Conservation (phyloP, 371 early-diverging fungal species). For the Rhizomucor pusillus region DNA sequence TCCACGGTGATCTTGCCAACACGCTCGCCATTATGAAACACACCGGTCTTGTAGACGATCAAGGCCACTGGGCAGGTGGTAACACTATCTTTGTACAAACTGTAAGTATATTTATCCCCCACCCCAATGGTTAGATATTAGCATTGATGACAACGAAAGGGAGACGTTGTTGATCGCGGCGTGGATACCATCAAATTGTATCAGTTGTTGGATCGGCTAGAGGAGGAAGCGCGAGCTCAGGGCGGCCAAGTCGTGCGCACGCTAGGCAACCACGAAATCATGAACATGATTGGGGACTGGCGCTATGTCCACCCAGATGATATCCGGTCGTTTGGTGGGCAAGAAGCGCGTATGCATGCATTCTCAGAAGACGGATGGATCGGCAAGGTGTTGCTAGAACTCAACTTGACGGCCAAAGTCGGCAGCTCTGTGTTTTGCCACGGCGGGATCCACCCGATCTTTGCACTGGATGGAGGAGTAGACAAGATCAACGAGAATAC, state of each 20-base stretch:
- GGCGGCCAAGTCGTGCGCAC: constrained; percentile 62
- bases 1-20: constrained; percentile 70
- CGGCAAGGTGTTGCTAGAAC: constrained; percentile 53
- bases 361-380: constrained; percentile 67
- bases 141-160: constrained; percentile 31
- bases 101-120: constrained; percentile 14
- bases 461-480: constrained; percentile 47
- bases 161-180: constrained; percentile 76
- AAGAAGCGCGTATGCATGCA: constrained; percentile 45
- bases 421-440: constrained; percentile 71
- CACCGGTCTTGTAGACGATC: constrained; percentile 58
- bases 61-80: constrained; percentile 64
- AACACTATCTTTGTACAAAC: constrained; percentile 55
- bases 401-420: constrained; percentile 62
- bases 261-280: constrained; percentile 74
- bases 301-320: constrained; percentile 74
- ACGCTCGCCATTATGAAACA: constrained; percentile 57
- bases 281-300: constrained; percentile 71
- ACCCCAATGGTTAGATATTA: background rate
- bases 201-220: constrained; percentile 53
- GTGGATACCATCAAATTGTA: constrained; percentile 71
- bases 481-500: constrained; percentile 58
- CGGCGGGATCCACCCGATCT: constrained; percentile 65
- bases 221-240: constrained; percentile 51
- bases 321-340: constrained; percentile 61